Base-by-base conservation (phyloP, 495 filamentous ascomycete genomes). In the Penicillium dipodomyicola region DNA sequence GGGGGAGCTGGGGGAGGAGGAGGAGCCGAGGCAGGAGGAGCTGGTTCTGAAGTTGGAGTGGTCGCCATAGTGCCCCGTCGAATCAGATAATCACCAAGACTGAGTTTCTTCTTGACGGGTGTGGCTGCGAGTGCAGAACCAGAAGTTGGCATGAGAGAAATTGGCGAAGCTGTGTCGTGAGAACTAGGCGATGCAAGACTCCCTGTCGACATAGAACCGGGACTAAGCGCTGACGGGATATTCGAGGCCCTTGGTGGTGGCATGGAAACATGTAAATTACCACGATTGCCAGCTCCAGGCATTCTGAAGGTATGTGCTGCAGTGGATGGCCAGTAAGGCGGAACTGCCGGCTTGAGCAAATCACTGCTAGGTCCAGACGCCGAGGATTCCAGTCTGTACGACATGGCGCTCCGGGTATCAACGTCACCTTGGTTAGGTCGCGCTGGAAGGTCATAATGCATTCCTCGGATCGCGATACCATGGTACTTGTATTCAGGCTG, bases 1-100 rank as follows among this genome's bases (percentile, higher is more conserved):
- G 10, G 59, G 33, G 25, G 25, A 3, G n/a, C n/a, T n/a, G 35
- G 35, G 8, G 35, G 35, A 25, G 25, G 39, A 30, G 4, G n/a
- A 30, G 50, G 15, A 52, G 33, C 4, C 64, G 57, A 58, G 41
- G 4, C 64, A 69, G 2, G 67, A 68, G 2, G 67, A 63, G 44
- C 70, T 40, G 10, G 57, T 39, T 79, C 75, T 4, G 71, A 65
- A 1, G 70, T 73, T 11, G 76, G 75, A 8, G 60, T 62, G 8
- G 72, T 75, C n/a, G 69, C 49, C 58, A 76, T 58, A 6, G 74
- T 76, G 7, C 72, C 80, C 49, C 71, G 71, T 55, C 78, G 72
- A 49, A 73, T 84, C 22, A 83, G 74, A 61, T 87, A 88, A 59
- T 87, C 85, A 53, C 84, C 84, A n/a, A 88, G 67, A 62, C 84